Percentiles rank a stretch among this genome's conserved stretches.
Conservation (phyloP, 2,329 filamentous ascomycete genomes). For the Sclerotinia borealis region DNA sequence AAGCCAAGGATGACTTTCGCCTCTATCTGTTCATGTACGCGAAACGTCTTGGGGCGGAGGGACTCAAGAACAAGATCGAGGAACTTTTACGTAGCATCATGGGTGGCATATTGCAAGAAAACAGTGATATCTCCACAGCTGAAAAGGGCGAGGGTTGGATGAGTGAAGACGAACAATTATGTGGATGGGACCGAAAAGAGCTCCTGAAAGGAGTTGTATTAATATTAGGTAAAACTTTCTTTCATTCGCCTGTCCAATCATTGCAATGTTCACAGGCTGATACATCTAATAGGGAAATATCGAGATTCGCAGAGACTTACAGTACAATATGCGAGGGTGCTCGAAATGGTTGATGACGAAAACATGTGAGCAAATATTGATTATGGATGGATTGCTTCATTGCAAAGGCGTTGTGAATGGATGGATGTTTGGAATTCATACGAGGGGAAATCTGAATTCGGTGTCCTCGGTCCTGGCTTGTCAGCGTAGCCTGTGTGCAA, state of each 20-base stretch:
- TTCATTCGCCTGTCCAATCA: background rate
- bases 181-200: constrained; percentile 85
- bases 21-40: constrained; percentile 98
- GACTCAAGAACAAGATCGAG: constrained; percentile 80
- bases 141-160: constrained; percentile 54
- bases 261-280: constrained; percentile 14
- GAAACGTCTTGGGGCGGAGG: constrained; percentile 88
- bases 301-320: constrained; percentile 88
- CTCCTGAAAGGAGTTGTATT: constrained; percentile 85
- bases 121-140: constrained; percentile 35
- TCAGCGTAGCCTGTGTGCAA: background rate
- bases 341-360: constrained; percentile 48
- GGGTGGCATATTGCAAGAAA: constrained; percentile 62
- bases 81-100: constrained; percentile 80
- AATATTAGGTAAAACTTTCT: constrained; percentile 66
- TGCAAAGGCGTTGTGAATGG: constrained; percentile 3
- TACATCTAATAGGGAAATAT: constrained; percentile 66
- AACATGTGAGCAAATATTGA: background rate
- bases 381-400: constrained; percentile 3
- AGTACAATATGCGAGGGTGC: constrained; percentile 86
- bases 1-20: constrained; percentile 85
- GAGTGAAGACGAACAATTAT: constrained; percentile 64
- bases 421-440: background rate
- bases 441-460: background rate
- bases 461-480: constrained; percentile 2